Base-by-base conservation (phyloP, 805 yeast species). In the Wickerhamomyces sydowiorum region DNA sequence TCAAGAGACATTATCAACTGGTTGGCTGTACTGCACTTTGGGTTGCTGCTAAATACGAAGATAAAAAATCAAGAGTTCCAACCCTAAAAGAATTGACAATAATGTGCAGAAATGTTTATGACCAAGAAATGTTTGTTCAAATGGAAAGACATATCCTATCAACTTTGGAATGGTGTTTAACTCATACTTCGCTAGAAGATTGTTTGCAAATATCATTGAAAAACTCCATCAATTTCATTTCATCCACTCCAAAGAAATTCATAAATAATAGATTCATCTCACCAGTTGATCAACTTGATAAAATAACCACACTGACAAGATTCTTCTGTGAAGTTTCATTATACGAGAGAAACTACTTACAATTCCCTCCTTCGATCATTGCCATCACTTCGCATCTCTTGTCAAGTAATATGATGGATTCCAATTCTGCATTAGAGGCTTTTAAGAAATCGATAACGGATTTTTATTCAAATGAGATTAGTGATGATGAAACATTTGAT, bases 21-120 rank as follows among this genome's bases (percentile, higher is more conserved):
- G 85, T 88, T 22, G 90, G 91, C 24, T 80, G 91, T 50, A 83
- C 95, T 0, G 83, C 95, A 22, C 65, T 89, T 37, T 87, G 96
- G 95, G 77, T 89, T 17, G 93, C 96, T 3, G 77, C 93, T 36
- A 89, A 89, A 58, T 70, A 77, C 37, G 76, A 75, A 48, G 88
- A 86, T 47, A 78, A 78, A 57, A 75, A 87, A 53, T 73, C 73
- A 43, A 67, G 81, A 42, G 75, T 80, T 28, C 91, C 91, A 17
- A 75, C 81, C 27, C 68, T 82, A 42, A 68, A 72, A 36, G 90
- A 84, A 50, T 71, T 85, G 42, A 73, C 78, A 33, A 70, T 72
- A 50, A 69, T 84, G 57, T 82, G 91, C 59, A 81, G 87, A 32
- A 69, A 73, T 47, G 73, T 73, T 10, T 86, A 84, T 55, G 82